A percentile compares a stretch with the other conserved stretches of the same genome.
Conservation (phyloP, 139 green algal genomes). For the Tetratostichococcus sp. region DNA sequence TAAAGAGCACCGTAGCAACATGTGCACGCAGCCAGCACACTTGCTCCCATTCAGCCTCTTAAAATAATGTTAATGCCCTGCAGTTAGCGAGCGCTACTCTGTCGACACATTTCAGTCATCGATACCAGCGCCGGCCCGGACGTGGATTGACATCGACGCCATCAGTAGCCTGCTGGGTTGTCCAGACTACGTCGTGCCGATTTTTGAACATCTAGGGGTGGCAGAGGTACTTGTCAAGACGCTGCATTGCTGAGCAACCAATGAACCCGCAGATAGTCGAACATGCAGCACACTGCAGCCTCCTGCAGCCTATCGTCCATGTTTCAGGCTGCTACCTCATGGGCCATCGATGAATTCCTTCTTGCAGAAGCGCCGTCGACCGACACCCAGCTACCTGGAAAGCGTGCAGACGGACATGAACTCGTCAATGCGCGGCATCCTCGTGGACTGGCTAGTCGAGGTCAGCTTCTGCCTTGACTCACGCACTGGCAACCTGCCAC, state of each 20-base stretch:
- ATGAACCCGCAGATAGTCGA: too few relatives aligned
- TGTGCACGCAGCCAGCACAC: too few relatives aligned
- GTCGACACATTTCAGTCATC: background rate
- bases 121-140: background rate
- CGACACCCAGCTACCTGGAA: conserved; percentile 68
- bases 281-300: too few relatives aligned
- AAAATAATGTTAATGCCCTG: background rate
- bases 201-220: conserved; percentile 68
- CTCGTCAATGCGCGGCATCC: conserved; percentile 84
- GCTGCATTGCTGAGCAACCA: too few relatives aligned
- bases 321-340: too few relatives aligned
- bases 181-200: conserved; percentile 65
- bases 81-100: background rate
- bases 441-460: conserved; percentile 98
- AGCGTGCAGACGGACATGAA: conserved; percentile 85
- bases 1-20: too few relatives aligned
- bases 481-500: conserved; percentile 34
- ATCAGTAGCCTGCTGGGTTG: conserved; percentile 60
- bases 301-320: too few relatives aligned
- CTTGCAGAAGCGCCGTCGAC: conserved; percentile 54
- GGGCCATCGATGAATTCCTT: too few relatives aligned
- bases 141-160: conserved; percentile 71
- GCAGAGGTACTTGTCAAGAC: conserved; percentile 56
- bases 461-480: conserved; percentile 51
- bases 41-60: too few relatives aligned